These are phyloP conservation scores for Globisporangium paroecandrum DNA, from an alignment of 352 stramenopile genomes.

Conservation along the genomic window DNA sequence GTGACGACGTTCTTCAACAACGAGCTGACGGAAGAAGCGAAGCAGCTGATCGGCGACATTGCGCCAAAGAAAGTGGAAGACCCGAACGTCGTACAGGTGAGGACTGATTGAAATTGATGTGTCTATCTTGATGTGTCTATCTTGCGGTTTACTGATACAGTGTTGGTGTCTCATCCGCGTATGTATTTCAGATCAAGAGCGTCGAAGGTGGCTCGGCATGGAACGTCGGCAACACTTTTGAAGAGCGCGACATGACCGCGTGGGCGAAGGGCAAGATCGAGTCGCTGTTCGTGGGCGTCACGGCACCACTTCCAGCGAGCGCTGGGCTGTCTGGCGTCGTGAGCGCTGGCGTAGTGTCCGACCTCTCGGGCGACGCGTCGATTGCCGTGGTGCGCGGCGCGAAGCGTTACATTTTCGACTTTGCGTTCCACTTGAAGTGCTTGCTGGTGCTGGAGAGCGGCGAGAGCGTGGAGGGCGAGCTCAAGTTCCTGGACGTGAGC, in stretches of 20 bases:
- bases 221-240: conserved; percentile 94
- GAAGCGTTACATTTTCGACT: conserved; percentile 92
- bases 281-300: conserved; percentile 44
- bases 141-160: background rate
- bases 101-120: too few relatives aligned
- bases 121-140: too few relatives aligned
- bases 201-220: conserved; percentile 87
- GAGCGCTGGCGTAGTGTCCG: conserved; percentile 60
- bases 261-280: conserved; percentile 83
- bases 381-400: conserved; percentile 90
- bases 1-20: conserved; percentile 99
- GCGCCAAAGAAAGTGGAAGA: conserved; percentile 84
- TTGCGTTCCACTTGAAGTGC: conserved; percentile 59
- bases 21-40: conserved; percentile 96
- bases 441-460: conserved; percentile 28
- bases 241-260: conserved; percentile 89
- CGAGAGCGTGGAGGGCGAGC: conserved; percentile 36
- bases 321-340: conserved; percentile 37
- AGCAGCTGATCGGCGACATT: conserved; percentile 96
- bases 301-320: conserved; percentile 28
- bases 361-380: conserved; percentile 90
- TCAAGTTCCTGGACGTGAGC: conserved; percentile 83
- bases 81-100: conserved; percentile 51
- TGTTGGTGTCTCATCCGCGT: background rate
- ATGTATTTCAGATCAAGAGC: conserved; percentile 57